phyloP scores from a whole-genome alignment of 192 early-diverging fungal species.

The Powellomyces hirtus region DNA sequence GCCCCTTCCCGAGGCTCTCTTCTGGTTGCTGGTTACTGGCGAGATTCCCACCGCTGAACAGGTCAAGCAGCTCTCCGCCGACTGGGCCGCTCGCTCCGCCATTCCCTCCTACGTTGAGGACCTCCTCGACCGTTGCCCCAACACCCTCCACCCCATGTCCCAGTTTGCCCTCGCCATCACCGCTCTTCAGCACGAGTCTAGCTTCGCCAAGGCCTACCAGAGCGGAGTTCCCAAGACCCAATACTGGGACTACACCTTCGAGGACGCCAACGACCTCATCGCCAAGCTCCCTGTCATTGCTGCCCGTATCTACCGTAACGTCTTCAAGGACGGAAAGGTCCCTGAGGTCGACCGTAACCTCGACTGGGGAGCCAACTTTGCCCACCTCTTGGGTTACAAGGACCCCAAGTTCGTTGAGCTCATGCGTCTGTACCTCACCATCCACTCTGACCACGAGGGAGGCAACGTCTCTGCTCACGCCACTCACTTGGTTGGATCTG shows the following conservation, averaged over 20 bases:
- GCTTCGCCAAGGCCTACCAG: conserved; percentile 97
- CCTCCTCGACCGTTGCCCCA: conserved; percentile 96
- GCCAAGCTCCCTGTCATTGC: conserved; percentile 96
- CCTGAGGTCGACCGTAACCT: conserved; percentile 78
- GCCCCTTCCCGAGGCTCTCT: conserved; percentile 97
- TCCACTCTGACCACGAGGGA: conserved; percentile 99
- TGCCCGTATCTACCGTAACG: conserved; percentile 98
- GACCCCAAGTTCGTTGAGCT: conserved; percentile 93
- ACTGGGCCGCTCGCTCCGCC: conserved; percentile 93
- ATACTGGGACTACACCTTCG: conserved; percentile 96
- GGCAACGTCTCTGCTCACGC: conserved; percentile 99
- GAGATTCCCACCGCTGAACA: conserved; percentile 93
- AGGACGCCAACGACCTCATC: conserved; percentile 98
- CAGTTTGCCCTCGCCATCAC: conserved; percentile 97
- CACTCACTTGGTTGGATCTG: conserved; percentile 91
- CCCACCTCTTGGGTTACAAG: conserved; percentile 87
- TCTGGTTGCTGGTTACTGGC: conserved; percentile 97
- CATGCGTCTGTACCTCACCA: conserved; percentile 98
- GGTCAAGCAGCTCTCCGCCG: conserved; percentile 84
- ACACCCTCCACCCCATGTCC: conserved; percentile 98
- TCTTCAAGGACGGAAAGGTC: conserved; percentile 95
- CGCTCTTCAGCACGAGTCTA: conserved; percentile 94
- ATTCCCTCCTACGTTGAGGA: conserved; percentile 95
- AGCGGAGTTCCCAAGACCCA: conserved; percentile 86
- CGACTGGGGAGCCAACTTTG: conserved; percentile 96